These are phyloP conservation scores for Canavalia gladiata DNA, from an alignment of 306 rosid species.

Conservation along the genomic window DNA sequence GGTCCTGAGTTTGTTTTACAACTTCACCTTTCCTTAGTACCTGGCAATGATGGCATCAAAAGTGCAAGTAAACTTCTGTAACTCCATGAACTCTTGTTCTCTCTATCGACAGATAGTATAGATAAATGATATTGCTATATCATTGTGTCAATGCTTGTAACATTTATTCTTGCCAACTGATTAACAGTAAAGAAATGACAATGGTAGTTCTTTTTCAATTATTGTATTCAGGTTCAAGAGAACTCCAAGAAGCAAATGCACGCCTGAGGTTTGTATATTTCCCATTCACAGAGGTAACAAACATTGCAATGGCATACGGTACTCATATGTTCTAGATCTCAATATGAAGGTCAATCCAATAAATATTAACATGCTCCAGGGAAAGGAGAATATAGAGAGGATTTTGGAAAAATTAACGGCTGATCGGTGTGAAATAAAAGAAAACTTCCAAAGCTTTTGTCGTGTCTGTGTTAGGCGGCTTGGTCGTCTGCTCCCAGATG, in stretches of 20 bases:
- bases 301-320: neutral
- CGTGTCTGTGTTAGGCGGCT: conserved; percentile 76
- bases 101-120: neutral
- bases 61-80: conserved; percentile 39
- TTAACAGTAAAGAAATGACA: conserved; percentile 12
- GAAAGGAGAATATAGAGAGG: conserved; percentile 65
- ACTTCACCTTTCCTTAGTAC: conserved; percentile 51
- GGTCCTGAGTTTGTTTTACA: conserved; percentile 72
- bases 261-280: conserved; percentile 66
- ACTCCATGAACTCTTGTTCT: neutral
- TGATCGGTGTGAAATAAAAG: conserved; percentile 47
- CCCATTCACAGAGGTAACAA: conserved; percentile 62
- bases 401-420: conserved; percentile 57
- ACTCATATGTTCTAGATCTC: neutral
- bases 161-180: neutral
- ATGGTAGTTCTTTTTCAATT: conserved; percentile 24
- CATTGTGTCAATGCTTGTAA: conserved; percentile 1
- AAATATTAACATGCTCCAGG: conserved; percentile 49
- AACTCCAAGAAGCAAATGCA: conserved; percentile 62
- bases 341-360: neutral
- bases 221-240: conserved; percentile 56
- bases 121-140: neutral
- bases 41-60: conserved; percentile 22
- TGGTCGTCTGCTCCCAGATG: conserved; percentile 78
- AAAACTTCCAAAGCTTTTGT: conserved; percentile 57